Evolutionary conservation across 2,329 filamentous ascomycete genomes (phyloP).

Genomic region (Sordariomycetes sp.): DNA sequence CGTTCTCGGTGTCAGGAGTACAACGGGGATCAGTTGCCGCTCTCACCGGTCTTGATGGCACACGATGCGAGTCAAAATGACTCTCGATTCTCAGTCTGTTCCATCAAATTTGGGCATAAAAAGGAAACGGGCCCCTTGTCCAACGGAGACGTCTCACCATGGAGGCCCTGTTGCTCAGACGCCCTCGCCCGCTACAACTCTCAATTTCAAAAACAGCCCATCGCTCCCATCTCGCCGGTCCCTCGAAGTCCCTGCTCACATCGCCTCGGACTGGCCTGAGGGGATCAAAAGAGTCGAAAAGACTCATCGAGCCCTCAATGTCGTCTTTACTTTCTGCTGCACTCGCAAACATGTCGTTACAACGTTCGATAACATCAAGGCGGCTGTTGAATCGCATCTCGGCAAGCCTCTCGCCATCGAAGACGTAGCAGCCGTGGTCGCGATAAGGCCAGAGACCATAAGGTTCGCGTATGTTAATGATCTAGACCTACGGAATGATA

Average conservation of each 20-base stretch:
- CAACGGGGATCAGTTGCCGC: no score
- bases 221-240: neutral
- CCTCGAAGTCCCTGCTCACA: neutral
- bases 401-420: constrained; percentile 55
- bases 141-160: neutral
- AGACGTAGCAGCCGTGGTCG: constrained; percentile 73
- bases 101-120: neutral
- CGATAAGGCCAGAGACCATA: constrained; percentile 63
- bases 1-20: neutral
- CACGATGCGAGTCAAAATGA: neutral
- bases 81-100: neutral
- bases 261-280: constrained; percentile 51
- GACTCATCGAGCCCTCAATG: constrained; percentile 73
- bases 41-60: no score
- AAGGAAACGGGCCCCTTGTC: neutral
- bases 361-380: constrained; percentile 78
- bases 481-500: constrained; percentile 65
- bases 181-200: neutral
- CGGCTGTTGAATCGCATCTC: constrained; percentile 73
- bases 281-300: constrained; percentile 60
- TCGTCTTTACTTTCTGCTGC: constrained; percentile 91
- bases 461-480: constrained; percentile 82
- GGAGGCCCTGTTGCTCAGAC: neutral
- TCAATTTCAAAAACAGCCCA: neutral
- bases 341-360: constrained; percentile 86